Conservation (phyloP, 1,284 basidiomycete genomes). For the Trametes sp. region DNA sequence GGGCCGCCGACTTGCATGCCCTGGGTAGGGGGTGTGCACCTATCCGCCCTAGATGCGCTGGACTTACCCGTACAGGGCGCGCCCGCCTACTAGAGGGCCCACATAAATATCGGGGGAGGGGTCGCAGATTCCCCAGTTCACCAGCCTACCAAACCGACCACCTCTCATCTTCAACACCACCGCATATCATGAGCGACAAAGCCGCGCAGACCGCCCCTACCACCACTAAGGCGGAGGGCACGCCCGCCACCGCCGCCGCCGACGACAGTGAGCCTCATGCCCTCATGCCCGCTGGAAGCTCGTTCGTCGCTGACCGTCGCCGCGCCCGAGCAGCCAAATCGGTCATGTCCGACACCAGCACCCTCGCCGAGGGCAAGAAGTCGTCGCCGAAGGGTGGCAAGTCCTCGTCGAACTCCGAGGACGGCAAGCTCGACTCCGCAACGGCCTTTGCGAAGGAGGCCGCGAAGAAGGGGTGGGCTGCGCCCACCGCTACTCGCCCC, state of each 20-base stretch:
- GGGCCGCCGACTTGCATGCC: not conserved
- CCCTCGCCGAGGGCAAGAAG: conserved; percentile 4
- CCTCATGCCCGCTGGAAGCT: not conserved
- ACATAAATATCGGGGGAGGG: not conserved
- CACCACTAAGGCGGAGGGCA: not conserved
- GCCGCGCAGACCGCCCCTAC: not conserved
- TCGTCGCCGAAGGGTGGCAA: not conserved
- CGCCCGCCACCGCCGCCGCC: not conserved
- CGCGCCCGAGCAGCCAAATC: conserved; percentile 1
- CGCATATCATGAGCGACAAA: conserved; percentile 1
- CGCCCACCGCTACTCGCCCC: conserved; percentile 20
- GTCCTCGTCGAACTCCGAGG: not conserved
- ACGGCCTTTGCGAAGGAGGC: conserved; percentile 17
- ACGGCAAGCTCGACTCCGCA: conserved; percentile 15
- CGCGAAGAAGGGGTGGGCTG: conserved; percentile 20
- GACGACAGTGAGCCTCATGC: conserved; percentile 4
- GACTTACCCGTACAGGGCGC: not conserved
- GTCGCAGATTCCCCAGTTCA: no score
- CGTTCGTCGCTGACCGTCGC: not conserved
- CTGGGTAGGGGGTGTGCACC: not conserved
- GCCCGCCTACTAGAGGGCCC: not conserved
- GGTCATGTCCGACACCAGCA: conserved; percentile 9
- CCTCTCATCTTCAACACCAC: not conserved
- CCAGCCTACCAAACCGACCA: not conserved
- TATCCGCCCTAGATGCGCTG: no score